Evolutionary conservation across 2,329 filamentous ascomycete species (phyloP).

Genomic region (Cladosporium sp.): DNA sequence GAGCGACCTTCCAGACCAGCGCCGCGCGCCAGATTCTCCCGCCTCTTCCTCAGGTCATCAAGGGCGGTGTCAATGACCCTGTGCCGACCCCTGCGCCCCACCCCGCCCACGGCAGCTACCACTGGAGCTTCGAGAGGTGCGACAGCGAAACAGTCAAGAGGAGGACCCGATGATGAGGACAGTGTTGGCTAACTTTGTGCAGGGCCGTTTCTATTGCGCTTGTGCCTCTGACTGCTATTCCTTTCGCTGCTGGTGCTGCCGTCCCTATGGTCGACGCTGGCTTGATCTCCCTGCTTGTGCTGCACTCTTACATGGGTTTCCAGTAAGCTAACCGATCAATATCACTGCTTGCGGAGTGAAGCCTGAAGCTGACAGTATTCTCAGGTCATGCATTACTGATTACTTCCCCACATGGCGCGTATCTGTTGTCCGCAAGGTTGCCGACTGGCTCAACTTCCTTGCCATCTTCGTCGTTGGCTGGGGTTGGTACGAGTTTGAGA

Average conservation of each 20-base stretch:
- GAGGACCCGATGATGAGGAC: not conserved
- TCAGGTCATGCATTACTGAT: constrained; percentile 70
- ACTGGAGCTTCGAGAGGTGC: constrained; percentile 89
- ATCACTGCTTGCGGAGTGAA: not conserved
- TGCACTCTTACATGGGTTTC: constrained; percentile 96
- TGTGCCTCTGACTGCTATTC: constrained; percentile 79
- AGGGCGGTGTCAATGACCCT: constrained; percentile 71
- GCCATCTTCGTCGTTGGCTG: constrained; percentile 76
- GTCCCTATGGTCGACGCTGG: constrained; percentile 85
- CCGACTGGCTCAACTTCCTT: constrained; percentile 71
- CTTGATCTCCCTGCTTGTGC: constrained; percentile 72
- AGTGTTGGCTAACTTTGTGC: not conserved
- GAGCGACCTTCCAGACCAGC: constrained; percentile 82
- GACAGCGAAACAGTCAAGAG: constrained; percentile 6
- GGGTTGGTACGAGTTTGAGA: constrained; percentile 97
- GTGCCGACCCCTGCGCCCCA: constrained; percentile 64
- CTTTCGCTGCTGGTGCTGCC: constrained; percentile 85
- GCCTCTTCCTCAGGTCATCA: constrained; percentile 58
- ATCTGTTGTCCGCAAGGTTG: constrained; percentile 59
- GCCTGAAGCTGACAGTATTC: not conserved
- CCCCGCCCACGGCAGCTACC: constrained; percentile 86
- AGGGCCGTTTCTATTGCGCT: constrained; percentile 63
- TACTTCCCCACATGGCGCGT: constrained; percentile 73
- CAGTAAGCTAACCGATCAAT: constrained; percentile 48
- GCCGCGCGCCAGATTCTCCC: constrained; percentile 70